A percentile compares a stretch with the other conserved stretches of the same genome.
These are phyloP conservation scores for Delonix regia DNA, from an alignment of 306 rosid species.

Conservation along the genomic window DNA sequence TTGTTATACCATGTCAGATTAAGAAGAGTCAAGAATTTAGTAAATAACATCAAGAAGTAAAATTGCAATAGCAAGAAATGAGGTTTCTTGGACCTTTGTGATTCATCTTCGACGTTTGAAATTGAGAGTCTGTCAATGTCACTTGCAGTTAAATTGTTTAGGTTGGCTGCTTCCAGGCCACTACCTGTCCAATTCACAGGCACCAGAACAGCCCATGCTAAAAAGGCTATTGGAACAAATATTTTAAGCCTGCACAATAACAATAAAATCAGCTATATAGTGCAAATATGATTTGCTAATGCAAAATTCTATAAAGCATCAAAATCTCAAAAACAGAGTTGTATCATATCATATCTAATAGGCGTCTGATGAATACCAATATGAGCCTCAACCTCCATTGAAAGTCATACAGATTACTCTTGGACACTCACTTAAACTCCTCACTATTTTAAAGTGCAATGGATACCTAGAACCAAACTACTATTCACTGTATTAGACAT, in stretches of 20 bases:
- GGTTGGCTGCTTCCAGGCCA: constrained; percentile 29
- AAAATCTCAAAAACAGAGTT: neutral
- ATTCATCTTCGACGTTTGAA: constrained; percentile 60
- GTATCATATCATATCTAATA: neutral
- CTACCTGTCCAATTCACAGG: constrained; percentile 77
- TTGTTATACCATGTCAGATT: constrained; percentile 10
- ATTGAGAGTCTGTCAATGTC: constrained; percentile 83
- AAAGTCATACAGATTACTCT: too few relatives aligned
- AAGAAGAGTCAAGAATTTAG: constrained; percentile 13
- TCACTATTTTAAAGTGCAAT: neutral
- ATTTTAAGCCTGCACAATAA: constrained; percentile 79
- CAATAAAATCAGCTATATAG: constrained; percentile 4
- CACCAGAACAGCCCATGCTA: constrained; percentile 83
- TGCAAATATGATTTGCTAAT: neutral
- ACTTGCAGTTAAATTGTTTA: constrained; percentile 68
- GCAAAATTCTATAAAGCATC: neutral
- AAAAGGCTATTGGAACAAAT: constrained; percentile 83
- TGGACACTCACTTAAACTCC: neutral
- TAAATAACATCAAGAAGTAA: constrained; percentile 25
- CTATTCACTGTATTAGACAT: neutral
- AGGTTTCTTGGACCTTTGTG: constrained; percentile 59
- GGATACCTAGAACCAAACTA: neutral
- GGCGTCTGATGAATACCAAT: neutral
- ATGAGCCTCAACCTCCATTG: too few relatives aligned
- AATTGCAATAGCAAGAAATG: constrained; percentile 32